A percentile compares a stretch with the other conserved stretches of the same genome.
These are phyloP conservation scores for Globisporangium polare DNA, from an alignment of 352 stramenopile genomes.

Conservation along the genomic window DNA sequence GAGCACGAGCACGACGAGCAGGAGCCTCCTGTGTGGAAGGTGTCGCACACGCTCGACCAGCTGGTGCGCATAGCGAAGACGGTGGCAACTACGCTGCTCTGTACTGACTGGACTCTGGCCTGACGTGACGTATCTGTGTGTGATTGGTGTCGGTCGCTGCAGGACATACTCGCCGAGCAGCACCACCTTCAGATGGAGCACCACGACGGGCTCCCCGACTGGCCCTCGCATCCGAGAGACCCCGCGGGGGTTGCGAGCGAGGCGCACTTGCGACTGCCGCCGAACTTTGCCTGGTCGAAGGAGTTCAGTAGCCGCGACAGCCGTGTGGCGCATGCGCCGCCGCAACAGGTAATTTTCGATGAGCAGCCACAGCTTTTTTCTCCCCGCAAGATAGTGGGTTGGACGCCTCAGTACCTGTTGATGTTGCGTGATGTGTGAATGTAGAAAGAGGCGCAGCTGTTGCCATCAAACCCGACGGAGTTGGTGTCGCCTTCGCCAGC, in stretches of 20 bases:
- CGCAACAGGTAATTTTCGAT: too few relatives aligned
- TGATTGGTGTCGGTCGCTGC: not conserved
- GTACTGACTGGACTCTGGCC: not conserved
- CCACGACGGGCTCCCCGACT: slow-evolving; percentile 46
- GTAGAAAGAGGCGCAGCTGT: slow-evolving; percentile 5
- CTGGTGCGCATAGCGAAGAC: slow-evolving; percentile 25
- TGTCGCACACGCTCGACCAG: slow-evolving; percentile 44
- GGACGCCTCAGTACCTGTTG: too few relatives aligned
- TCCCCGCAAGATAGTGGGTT: too few relatives aligned
- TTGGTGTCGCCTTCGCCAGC: not conserved
- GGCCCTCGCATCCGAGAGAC: slow-evolving; percentile 21
- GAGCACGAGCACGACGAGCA: not conserved
- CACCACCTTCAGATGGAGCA: slow-evolving; percentile 41
- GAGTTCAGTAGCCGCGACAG: not conserved
- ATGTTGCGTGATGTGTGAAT: not conserved
- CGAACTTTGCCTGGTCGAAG: slow-evolving; percentile 50
- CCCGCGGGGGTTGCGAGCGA: slow-evolving; percentile 37
- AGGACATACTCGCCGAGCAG: slow-evolving; percentile 55
- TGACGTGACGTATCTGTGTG: not conserved
- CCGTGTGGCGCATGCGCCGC: too few relatives aligned
- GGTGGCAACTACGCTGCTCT: not conserved
- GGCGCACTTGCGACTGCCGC: slow-evolving; percentile 18
- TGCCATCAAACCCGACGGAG: not conserved
- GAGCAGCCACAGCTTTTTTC: too few relatives aligned
- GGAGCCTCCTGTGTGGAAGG: slow-evolving; percentile 44